Conservation (phyloP, 176 grass and related monocot species). For the Canna indica region DNA sequence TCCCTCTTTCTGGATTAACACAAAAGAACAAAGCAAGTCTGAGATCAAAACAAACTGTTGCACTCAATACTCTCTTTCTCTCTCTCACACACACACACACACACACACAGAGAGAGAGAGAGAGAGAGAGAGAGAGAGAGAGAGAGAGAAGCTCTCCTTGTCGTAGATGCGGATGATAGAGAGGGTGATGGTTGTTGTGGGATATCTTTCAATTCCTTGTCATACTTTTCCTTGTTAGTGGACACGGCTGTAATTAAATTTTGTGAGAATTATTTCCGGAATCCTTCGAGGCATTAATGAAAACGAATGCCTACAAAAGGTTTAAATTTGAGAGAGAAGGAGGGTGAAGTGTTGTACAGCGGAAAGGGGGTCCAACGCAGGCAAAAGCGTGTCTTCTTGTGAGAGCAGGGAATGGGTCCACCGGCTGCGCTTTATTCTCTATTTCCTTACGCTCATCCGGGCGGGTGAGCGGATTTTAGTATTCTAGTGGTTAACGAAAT, state of each 20-base stretch:
- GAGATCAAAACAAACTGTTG: slow-evolving; percentile 95
- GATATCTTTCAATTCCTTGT: slow-evolving; percentile 79
- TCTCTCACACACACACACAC: too few relatives aligned
- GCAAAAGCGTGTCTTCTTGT: slow-evolving; percentile 3
- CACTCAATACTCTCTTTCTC: slow-evolving; percentile 86
- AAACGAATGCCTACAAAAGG: background rate
- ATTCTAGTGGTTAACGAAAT: too few relatives aligned
- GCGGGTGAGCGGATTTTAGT: too few relatives aligned
- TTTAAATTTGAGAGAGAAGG: background rate
- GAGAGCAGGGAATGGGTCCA: background rate
- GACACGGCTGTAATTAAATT: too few relatives aligned
- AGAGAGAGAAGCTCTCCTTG: background rate
- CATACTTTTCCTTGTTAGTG: slow-evolving; percentile 75
- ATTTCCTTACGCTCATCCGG: background rate
- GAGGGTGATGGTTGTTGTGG: slow-evolving; percentile 49
- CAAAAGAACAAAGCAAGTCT: slow-evolving; percentile 36
- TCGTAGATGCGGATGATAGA: slow-evolving; percentile 27
- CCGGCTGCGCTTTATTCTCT: background rate
- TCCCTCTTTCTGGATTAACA: slow-evolving; percentile 11
- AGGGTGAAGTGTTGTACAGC: background rate
- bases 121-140: background rate
- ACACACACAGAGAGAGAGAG: slow-evolving; percentile 43
- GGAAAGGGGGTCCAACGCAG: background rate
- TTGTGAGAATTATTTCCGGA: too few relatives aligned
- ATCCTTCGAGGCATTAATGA: slow-evolving; percentile 10